Conservation (phyloP, 2,329 filamentous ascomycete genomes). For the Aspergillus candidus region DNA sequence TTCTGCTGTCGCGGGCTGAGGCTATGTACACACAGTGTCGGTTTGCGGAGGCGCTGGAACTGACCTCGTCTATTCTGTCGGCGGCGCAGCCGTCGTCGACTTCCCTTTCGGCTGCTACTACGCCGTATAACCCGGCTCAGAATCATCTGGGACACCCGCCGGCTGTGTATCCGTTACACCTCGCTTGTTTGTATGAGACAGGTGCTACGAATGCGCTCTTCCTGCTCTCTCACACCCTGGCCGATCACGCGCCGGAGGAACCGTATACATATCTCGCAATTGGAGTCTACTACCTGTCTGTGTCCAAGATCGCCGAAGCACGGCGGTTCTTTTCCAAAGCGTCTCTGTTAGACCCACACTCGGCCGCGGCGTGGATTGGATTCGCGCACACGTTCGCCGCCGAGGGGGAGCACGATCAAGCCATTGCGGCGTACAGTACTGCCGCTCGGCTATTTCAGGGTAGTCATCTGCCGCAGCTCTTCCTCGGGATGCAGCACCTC, state of each 20-base stretch:
- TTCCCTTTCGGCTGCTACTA: constrained; percentile 19
- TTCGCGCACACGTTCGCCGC: constrained; percentile 98
- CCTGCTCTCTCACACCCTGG: constrained; percentile 83
- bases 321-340: constrained; percentile 95
- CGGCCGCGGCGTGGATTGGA: constrained; percentile 95
- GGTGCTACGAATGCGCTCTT: constrained; percentile 83
- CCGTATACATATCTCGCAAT: constrained; percentile 91
- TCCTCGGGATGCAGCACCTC: constrained; percentile 97
- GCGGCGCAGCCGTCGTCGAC: constrained; percentile 80
- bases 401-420: constrained; percentile 96
- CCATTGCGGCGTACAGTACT: constrained; percentile 94
- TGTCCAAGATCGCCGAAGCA: constrained; percentile 84
- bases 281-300: constrained; percentile 88
- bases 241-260: constrained; percentile 85
- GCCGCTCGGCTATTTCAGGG: constrained; percentile 93
- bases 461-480: constrained; percentile 90
- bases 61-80: constrained; percentile 77
- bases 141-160: constrained; percentile 41
- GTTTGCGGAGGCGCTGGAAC: constrained; percentile 76
- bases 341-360: constrained; percentile 95
- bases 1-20: constrained; percentile 83
- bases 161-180: constrained; percentile 75
- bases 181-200: constrained; percentile 86
- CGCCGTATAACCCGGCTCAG: constrained; percentile 25
- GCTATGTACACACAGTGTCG: constrained; percentile 91